Evolutionary conservation across 2,329 filamentous ascomycete species (phyloP).

Genomic region (Colletotrichum sp.): DNA sequence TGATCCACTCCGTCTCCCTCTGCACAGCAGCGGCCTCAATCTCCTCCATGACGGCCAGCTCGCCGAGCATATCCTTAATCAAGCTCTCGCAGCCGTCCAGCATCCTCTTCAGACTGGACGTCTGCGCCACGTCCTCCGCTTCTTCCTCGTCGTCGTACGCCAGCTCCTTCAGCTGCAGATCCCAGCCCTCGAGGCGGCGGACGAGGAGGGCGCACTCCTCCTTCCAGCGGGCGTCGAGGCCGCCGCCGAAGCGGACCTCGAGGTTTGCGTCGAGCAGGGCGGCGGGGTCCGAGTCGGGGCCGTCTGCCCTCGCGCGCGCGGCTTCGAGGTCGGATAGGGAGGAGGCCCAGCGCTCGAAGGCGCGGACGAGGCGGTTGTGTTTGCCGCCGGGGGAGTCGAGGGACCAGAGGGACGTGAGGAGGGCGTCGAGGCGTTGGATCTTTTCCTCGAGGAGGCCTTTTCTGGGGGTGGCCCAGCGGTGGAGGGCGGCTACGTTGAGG

Average conservation of each 20-base stretch:
- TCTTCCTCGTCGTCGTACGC: conserved; percentile 6
- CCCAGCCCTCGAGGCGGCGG: conserved; percentile 61
- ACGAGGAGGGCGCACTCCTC: conserved; percentile 59
- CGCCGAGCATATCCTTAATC: conserved; percentile 64
- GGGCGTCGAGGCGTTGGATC: conserved; percentile 61
- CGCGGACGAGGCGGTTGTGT: conserved; percentile 57
- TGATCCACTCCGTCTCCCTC: conserved; percentile 65
- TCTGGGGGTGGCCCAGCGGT: conserved; percentile 47
- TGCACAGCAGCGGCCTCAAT: conserved; percentile 63
- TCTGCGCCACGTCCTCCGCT: conserved; percentile 6
- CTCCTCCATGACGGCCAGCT: conserved; percentile 65
- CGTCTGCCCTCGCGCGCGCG: conserved; percentile 42
- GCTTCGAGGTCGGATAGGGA: conserved; percentile 51
- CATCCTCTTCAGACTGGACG: conserved; percentile 50
- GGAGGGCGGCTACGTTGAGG: conserved; percentile 56
- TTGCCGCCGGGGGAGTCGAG: conserved; percentile 61
- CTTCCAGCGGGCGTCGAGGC: conserved; percentile 63
- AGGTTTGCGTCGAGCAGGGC: conserved; percentile 35
- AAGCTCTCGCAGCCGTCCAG: conserved; percentile 53
- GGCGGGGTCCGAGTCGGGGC: conserved; percentile 26
- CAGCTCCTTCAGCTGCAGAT: conserved; percentile 51
- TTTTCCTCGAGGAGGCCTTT: conserved; percentile 52
- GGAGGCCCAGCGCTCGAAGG: conserved; percentile 66
- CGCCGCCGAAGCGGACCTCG: conserved; percentile 54
- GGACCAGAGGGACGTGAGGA: conserved; percentile 62